phyloP scores from a whole-genome alignment of 805 yeast genomes.

The Lipomyces starkeyi region DNA sequence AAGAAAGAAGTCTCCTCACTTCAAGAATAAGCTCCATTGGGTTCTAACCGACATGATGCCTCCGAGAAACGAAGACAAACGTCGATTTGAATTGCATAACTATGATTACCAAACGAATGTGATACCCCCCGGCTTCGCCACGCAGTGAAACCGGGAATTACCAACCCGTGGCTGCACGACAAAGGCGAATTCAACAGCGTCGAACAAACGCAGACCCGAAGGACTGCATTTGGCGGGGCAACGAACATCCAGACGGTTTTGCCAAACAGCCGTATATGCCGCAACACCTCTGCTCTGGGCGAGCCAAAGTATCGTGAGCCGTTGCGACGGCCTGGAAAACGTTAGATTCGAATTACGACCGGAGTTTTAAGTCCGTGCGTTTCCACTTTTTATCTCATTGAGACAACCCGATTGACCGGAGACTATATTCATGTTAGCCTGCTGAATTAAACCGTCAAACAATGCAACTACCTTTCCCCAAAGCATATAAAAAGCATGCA shows the following conservation, averaged over 20 bases:
- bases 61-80: neutral
- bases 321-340: neutral
- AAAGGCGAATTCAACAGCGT: neutral
- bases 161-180: neutral
- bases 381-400: constrained; percentile 36
- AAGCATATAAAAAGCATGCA: constrained; percentile 39
- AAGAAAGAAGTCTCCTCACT: constrained; percentile 33
- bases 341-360: constrained; percentile 34
- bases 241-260: constrained; percentile 1
- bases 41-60: constrained; percentile 37
- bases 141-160: neutral
- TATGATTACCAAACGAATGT: constrained; percentile 31
- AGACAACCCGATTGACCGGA: constrained; percentile 43
- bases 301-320: neutral
- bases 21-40: constrained; percentile 48
- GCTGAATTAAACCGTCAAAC: neutral
- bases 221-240: constrained; percentile 2
- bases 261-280: neutral
- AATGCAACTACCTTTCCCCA: constrained; percentile 45
- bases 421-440: constrained; percentile 32
- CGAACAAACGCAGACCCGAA: neutral
- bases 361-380: constrained; percentile 38
- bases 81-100: constrained; percentile 45
- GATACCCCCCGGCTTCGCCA: neutral
- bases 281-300: neutral